These are phyloP conservation scores for Arthrobotrys sphaeroides DNA, from an alignment of 2,329 filamentous ascomycete genomes.

Conservation along the genomic window DNA sequence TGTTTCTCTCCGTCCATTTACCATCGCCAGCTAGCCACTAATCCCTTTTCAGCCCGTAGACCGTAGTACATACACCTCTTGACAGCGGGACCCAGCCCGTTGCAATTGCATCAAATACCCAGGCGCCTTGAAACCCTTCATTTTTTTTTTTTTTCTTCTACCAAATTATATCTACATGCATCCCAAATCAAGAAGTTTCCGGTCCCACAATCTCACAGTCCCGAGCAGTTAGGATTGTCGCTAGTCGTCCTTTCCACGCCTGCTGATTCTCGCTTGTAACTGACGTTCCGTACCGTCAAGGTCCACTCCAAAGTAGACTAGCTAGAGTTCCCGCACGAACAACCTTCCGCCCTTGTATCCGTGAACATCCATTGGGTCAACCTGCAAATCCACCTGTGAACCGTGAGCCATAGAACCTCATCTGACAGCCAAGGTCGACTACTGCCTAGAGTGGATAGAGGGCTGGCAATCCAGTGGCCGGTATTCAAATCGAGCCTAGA, in stretches of 20 bases:
- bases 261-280: constrained; percentile 24
- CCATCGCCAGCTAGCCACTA: neutral
- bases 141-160: no score
- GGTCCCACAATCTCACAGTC: neutral
- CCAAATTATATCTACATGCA: neutral
- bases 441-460: neutral
- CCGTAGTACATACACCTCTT: no score
- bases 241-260: neutral
- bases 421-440: neutral
- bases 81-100: no score
- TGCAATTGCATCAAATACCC: neutral
- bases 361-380: neutral
- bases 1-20: neutral
- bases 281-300: constrained; percentile 18
- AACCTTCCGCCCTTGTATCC: neutral
- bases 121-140: neutral
- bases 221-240: neutral
- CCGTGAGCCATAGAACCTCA: neutral
- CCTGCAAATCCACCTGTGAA: neutral
- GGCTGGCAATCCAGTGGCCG: neutral
- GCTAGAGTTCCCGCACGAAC: neutral
- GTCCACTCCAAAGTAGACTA: neutral
- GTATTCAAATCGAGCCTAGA: no score
- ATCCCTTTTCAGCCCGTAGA: neutral
- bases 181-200: constrained; percentile 4